Conservation (phyloP, 441 rosid species). For the Sinapis alba region DNA sequence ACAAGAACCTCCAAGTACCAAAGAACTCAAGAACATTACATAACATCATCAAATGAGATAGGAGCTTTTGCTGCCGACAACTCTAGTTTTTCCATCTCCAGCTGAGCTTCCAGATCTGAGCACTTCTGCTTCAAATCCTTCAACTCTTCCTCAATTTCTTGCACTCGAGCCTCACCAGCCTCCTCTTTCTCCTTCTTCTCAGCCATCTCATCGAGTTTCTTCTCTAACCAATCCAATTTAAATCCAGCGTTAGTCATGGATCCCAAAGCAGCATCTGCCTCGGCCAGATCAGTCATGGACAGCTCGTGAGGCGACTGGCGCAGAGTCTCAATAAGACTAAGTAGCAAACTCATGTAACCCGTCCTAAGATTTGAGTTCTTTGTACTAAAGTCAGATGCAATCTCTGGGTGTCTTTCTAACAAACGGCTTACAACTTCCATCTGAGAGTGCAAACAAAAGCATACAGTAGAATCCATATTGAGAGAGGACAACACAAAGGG, state of each 20-base stretch:
- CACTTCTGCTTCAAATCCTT: neutral
- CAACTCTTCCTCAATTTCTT: neutral
- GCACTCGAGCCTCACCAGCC: neutral
- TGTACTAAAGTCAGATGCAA: neutral
- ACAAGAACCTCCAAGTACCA: neutral
- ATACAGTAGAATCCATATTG: neutral
- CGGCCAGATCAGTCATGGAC: constrained; percentile 1
- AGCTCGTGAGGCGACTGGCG: constrained; percentile 14
- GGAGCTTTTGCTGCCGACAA: neutral
- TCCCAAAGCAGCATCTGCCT: neutral
- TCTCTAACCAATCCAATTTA: constrained; percentile 31
- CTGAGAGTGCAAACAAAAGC: neutral
- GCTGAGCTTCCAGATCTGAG: neutral
- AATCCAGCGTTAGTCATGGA: constrained; percentile 14
- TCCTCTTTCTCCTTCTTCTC: constrained; percentile 7
- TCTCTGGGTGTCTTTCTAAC: constrained; percentile 25
- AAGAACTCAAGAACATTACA: neutral
- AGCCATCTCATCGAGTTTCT: neutral
- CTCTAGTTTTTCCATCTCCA: constrained; percentile 9
- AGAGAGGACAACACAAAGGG: neutral
- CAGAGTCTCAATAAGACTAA: constrained; percentile 16
- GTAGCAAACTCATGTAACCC: constrained; percentile 15
- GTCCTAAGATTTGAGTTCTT: constrained; percentile 11
- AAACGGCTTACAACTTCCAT: constrained; percentile 9
- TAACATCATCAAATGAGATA: constrained; percentile 2